Percentiles rank a stretch among this genome's conserved stretches.
These are phyloP conservation scores for Akanthomyces dipterigenus DNA, from an alignment of 2,329 filamentous ascomycete species.

Conservation along the genomic window DNA sequence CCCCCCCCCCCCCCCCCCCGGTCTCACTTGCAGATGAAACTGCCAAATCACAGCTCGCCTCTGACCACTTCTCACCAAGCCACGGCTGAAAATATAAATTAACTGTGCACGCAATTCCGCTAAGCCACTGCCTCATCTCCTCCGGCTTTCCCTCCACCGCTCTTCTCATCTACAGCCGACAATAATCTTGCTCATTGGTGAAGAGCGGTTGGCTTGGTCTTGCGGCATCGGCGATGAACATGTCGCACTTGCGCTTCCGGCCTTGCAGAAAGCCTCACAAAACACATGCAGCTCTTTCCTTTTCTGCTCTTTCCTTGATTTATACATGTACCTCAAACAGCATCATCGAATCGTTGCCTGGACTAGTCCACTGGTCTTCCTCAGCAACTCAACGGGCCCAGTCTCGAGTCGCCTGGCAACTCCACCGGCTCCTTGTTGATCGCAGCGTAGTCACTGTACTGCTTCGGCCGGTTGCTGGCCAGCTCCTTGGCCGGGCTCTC, in stretches of 20 bases:
- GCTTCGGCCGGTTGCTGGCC: conserved; percentile 2
- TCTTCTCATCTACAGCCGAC: too few relatives aligned
- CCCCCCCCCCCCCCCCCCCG: not conserved
- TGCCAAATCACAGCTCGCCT: not conserved
- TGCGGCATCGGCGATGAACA: too few relatives aligned
- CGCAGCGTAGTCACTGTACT: not conserved
- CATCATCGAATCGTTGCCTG: too few relatives aligned
- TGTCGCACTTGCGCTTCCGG: too few relatives aligned
- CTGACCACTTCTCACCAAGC: not conserved
- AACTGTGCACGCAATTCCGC: not conserved
- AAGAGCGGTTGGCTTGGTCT: too few relatives aligned
- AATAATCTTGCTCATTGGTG: too few relatives aligned
- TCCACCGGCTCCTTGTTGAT: conserved; percentile 6
- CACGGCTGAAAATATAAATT: not conserved
- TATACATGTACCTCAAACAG: too few relatives aligned
- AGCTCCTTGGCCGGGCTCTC: not conserved
- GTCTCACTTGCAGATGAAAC: not conserved
- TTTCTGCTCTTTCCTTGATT: too few relatives aligned
- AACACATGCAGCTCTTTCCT: too few relatives aligned
- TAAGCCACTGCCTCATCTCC: not conserved
- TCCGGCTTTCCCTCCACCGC: too few relatives aligned
- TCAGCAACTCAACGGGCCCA: not conserved
- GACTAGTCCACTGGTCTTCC: not conserved
- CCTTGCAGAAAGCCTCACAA: too few relatives aligned
- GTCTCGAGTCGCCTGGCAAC: not conserved